Evolutionary conservation across 2,329 filamentous ascomycete species (phyloP), one percentile per base, ranked within the genome.

Genomic region (Claviceps cyperi): DNA sequence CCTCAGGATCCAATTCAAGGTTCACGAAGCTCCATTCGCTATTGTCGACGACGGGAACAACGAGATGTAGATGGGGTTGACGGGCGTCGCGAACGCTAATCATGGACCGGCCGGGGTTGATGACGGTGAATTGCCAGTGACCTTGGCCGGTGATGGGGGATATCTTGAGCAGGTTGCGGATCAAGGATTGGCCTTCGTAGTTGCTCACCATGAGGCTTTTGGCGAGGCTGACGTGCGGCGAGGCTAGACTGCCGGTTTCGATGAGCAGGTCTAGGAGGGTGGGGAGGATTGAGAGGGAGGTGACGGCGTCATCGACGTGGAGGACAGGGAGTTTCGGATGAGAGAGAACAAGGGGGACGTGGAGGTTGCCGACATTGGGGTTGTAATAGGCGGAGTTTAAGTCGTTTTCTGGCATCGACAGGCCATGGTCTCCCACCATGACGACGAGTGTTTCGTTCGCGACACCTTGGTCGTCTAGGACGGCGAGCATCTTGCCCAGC

Each of bases 131-230:
- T 17, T 66, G 63, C 64, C 64, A 66, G 40, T 62, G 54, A 4
- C 59, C 61, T 15, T 58, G 53, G 2, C 59, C 55, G 1, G 52
- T 52, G 32, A 47, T 52, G 8, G 21, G 40, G 13, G 55, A 57
- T 1, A 43, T 37, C 1, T 51, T 57, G 46, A 55, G 57, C 19
- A 61, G 56, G 0, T 60, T 58, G 7, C 64, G 63, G 38, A 66
- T 60, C 8, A 66, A 56, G 3, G 63, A 65, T 44, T 66, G 62
- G 3, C 64, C 64, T 45, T 66, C 64, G 43, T 65, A 66, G 49
- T 64, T 64, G 14, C 7, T 14, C 19, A 58, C 52, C 2, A 59
- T 50, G 8, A 66, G 56, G 32, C 64, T 61, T 2, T 49, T 52
- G 1, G 61, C 61, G 14, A 61, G 58, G 4, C 50, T 43, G 15